A percentile compares a stretch with the other conserved stretches of the same genome.
These are phyloP conservation scores for Cutaneotrichosporon dermatis DNA, from an alignment of 1,284 basidiomycete genomes.

Conservation along the genomic window DNA sequence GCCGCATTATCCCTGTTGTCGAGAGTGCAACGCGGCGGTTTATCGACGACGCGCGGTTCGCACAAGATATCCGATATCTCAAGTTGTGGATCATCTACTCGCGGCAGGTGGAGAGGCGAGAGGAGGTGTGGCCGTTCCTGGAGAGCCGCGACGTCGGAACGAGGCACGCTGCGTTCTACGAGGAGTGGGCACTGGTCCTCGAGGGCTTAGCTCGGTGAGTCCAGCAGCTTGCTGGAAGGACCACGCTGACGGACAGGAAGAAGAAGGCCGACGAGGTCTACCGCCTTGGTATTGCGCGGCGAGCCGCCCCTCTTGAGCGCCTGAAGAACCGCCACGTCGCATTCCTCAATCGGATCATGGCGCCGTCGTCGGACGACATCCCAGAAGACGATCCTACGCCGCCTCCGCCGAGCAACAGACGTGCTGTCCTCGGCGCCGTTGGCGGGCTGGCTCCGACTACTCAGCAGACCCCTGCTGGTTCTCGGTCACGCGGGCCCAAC, in stretches of 20 bases:
- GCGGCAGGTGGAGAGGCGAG: conserved; percentile 55
- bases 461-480: conserved; percentile 1
- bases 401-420: neutral
- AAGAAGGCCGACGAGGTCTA: conserved; percentile 79
- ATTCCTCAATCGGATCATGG: conserved; percentile 68
- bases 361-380: conserved; percentile 40
- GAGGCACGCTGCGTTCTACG: conserved; percentile 71
- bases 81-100: conserved; percentile 83
- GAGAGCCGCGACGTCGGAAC: conserved; percentile 74
- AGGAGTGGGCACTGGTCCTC: conserved; percentile 72
- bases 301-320: conserved; percentile 75
- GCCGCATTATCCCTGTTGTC: conserved; percentile 66
- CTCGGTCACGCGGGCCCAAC: conserved; percentile 33
- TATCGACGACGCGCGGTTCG: conserved; percentile 71
- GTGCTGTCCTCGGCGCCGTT: conserved; percentile 23
- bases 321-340: conserved; percentile 78
- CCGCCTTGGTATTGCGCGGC: conserved; percentile 75
- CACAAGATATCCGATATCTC: conserved; percentile 80
- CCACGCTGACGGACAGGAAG: conserved; percentile 51
- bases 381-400: conserved; percentile 36
- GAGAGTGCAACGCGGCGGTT: conserved; percentile 74
- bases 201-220: conserved; percentile 69
- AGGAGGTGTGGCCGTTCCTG: conserved; percentile 71
- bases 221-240: conserved; percentile 10
- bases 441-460: neutral